Base-by-base conservation (phyloP, 2,329 filamentous ascomycete genomes). In the Diaporthe citri region DNA sequence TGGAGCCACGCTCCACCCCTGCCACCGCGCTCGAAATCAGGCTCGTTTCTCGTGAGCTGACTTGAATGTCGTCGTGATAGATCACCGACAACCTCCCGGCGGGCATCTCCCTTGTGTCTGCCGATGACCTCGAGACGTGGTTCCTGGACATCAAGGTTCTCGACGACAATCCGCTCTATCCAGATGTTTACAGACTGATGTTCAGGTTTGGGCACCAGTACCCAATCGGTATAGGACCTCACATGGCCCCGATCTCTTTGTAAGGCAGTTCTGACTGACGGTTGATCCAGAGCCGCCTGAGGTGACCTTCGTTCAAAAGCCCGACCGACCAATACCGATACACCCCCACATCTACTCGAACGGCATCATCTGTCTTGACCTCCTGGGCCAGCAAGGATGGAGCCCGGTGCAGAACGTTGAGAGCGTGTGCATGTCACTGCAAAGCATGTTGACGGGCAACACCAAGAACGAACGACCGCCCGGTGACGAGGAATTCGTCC, bases 291-390 rank as follows among this genome's bases (percentile, higher is more conserved):
- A 98, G 87, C 94, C 97, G 0, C 97, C 97, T 34, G 97, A 99
- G 88, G 97, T 98, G 78, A 94, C 94, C 74, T 99, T 99, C 82
- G 88, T 95, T 73, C 88, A 92, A 79, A 86, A 90, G 71, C 83
- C 90, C 46, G 87, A 90, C 79, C 90, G 91, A 59, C 88, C 90
- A 51, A 96, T 99, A 80, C 97, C 97, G 1, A 96, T 98, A 83
- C 97, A 99, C 81, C 97, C 97, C 4, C 97, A 99, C 86, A 94
- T 99, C 84, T 99, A 99, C 87, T 97, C 94, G 79, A 99, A 99
- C 84, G 97, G 97, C 79, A 98, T 98, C 83, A 99, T 99, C 82
- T 99, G 97, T 81, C 93, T 99, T 66, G 97, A 99, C 80, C 90
- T 99, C 1, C 91, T 99, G 12, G 95, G 95, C 71, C 88, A 90